Base-by-base conservation (phyloP, 768 basidiomycete species). In the Postia placenta region DNA sequence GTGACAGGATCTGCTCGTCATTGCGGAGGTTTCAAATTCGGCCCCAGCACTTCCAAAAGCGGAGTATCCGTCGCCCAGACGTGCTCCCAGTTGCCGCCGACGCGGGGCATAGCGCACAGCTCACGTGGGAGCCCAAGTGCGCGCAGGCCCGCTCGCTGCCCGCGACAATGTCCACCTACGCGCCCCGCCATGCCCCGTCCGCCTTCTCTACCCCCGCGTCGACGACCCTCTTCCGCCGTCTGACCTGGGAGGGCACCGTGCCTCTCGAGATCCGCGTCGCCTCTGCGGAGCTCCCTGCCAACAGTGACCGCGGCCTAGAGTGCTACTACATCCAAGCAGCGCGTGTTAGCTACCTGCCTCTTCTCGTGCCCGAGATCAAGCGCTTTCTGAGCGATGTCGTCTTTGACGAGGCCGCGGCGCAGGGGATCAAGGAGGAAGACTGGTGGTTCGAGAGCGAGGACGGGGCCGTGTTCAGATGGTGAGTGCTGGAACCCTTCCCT, bases 401-500 rank as follows among this genome's bases (percentile, higher is more conserved):
- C 11, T 85, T 97, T 60, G 92, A 96, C 61, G 92, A 95, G 59
- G 75, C 79, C 28, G 83, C 85, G 25, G 81, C 82, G 4, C 83
- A 83, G 52, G 59, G 74, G 9, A 68, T 94, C 51, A 87, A 87
- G 61, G 90, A 93, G 56, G 87, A 90, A 49, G 88, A 94, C 45
- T 92, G 95, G 89, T 98, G 95, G 96, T 96, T 99, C 65, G 92
- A 96, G 67, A 87, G 83, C 53, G 87, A 88, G 46, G 86, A 83
- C 56, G 89, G 90, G 25, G 79, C 75, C 5, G 62, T 88, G 42
- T 74, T 94, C 58, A 91, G 92, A 69, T 97, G 95, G 95, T 95
- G 49, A 53, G 81, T 74, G 7, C 5, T 24, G 22, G 39, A 20
- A 4, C 3, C 14, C 12, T 25, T 30, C 26, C 23, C n/a, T 48